phyloP scores from a whole-genome alignment of 352 stramenopile species.

The Aphanomyces stellatus region DNA sequence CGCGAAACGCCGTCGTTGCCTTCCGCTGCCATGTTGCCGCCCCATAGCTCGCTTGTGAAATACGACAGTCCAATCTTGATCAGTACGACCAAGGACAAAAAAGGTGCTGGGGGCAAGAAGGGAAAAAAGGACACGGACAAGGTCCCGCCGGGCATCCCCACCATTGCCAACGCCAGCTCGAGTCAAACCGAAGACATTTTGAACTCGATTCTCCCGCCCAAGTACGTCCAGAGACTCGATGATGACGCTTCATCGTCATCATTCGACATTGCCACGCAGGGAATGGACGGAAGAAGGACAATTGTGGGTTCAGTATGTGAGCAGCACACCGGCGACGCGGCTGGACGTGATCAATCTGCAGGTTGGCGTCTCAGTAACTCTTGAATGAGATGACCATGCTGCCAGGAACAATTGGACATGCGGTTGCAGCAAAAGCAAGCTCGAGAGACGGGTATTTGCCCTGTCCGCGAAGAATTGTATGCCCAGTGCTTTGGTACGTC shows the following conservation, averaged over 20 bases:
- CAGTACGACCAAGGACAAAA: constrained; percentile 79
- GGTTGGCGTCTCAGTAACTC: too few relatives aligned
- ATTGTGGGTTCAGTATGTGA: constrained; percentile 91
- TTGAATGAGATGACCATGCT: not conserved
- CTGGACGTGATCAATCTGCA: constrained; percentile 89
- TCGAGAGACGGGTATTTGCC: constrained; percentile 89
- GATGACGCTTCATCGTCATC: not conserved
- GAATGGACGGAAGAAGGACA: constrained; percentile 86
- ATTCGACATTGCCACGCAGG: constrained; percentile 12
- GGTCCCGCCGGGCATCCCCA: constrained; percentile 4
- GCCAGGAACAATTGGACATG: constrained; percentile 81
- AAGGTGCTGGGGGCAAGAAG: constrained; percentile 33
- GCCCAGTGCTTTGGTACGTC: constrained; percentile 89
- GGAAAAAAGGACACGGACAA: constrained; percentile 22
- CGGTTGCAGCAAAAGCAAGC: constrained; percentile 85
- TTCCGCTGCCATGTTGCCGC: constrained; percentile 79
- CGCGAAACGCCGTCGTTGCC: too few relatives aligned
- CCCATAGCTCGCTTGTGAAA: constrained; percentile 83
- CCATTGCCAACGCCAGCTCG: constrained; percentile 26
- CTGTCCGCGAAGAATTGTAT: constrained; percentile 88
- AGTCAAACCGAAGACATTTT: constrained; percentile 86
- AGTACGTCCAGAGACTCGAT: constrained; percentile 21
- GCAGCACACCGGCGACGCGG: constrained; percentile 83
- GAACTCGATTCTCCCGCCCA: constrained; percentile 87
- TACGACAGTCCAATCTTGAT: constrained; percentile 89